Base-by-base conservation (phyloP, 2,329 filamentous ascomycete genomes). In the Xylariaceae sp. region DNA sequence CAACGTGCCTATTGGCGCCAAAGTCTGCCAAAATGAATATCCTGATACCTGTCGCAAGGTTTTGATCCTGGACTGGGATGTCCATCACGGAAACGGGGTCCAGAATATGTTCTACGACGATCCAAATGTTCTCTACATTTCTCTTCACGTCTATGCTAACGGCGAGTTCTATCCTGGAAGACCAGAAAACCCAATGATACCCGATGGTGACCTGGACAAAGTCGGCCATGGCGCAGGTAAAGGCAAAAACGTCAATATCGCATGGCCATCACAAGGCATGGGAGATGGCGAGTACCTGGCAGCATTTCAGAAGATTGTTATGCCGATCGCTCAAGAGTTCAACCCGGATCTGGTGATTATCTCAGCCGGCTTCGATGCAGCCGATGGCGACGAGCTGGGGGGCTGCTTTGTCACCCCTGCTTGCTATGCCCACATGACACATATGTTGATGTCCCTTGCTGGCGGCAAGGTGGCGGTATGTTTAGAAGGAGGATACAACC, bases 351-450 rank as follows among this genome's bases (percentile, higher is more conserved):
- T 99, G 16, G 92, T 97, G 26, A 94, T 99, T 60, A 87, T 99
- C 53, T 94, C 94, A 18, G 91, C 94, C 40, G 94, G 94, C 0
- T 99, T 99, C 63, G 94, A 99, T 69, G 94, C 94, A 15, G 94
- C 94, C 0, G 89, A 88, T 60, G 94, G 94, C 12, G 94, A 99
- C 70, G 86, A 94, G 66, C 80, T 99, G 1, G 94, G 94, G 47
- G 90, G 88, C 30, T 99, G 94, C 69, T 92, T 90, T 66, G 94
- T 99, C 5, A 87, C 91, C 1, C 94, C 94, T 0, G 74, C 85
- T 4, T 95, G 94, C 67, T 99, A 97, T 68, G 89, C 92, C 13
- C 92, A 99, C 67, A 97, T 99, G 94, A 97, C 94, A 15, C 91
- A 96, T 68, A 96, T 97, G 92, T 81, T 99, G 45, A 97, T 96